Base-by-base conservation (phyloP, 2,329 filamentous ascomycete genomes). In the Aspergillus udagawae region DNA sequence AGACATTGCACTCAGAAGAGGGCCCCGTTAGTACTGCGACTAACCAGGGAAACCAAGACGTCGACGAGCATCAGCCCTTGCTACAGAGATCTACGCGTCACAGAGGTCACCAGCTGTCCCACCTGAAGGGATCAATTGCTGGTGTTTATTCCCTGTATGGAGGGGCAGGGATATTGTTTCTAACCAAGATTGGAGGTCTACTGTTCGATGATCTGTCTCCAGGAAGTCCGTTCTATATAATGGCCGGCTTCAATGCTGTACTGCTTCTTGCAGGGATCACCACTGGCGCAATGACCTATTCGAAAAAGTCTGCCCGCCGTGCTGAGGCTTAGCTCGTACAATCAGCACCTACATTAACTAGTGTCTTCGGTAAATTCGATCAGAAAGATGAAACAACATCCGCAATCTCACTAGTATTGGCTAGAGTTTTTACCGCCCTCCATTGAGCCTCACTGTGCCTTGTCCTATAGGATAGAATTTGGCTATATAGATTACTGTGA, bases 81-180 rank as follows among this genome's bases (percentile, higher is more conserved):
- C 41, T 74, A 17, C 25, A 57, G 17, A 62, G 60, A 44, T 50
- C 59, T 6, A 32, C 57, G 49, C 44, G 67, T 58, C 64, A 64
- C 63, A 62, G 63, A 51, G 55, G 63, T 3, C 63, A 70, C 44
- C 73, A 75, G 25, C 69, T 79, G 50, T 75, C 79, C n/a, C 76
- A 83, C 49, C 83, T 97, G 53, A 97, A 97, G 77, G 94, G 94
- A 12, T 93, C 91, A 14, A 94, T 99, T 63, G 93, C 94, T 0
- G 94, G 94, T 2, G 88, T 97, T 1, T 99, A 99, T 74, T 95
- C 90, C 53, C 84, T 96, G 61, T 92, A 89, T 55, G 94, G 94
- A 10, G 94, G 93, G 14, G 89, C 86, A 0, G 94, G 92, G 0
- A 99, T 99, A 53, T 74, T 99, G 54, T 75, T 97, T 4, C 82